Conservation (phyloP, 345 rosid species). For the Barbarea vulgaris region DNA sequence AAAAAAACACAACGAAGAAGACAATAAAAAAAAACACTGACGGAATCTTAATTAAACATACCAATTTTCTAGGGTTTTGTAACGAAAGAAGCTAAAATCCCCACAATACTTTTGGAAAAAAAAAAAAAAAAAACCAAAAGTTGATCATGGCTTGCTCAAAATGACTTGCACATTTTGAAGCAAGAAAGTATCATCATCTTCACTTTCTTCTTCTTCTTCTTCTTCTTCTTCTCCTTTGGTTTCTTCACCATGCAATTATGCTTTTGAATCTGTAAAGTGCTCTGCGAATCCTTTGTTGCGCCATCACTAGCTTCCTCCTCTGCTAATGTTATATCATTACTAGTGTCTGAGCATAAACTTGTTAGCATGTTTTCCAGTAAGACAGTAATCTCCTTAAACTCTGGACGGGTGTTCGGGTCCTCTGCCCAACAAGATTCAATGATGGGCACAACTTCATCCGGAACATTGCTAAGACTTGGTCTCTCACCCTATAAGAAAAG, state of each 20-base stretch:
- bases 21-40: too few relatives aligned
- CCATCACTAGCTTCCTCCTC: neutral
- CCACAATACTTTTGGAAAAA: too few relatives aligned
- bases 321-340: neutral
- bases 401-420: slow-evolving; percentile 57
- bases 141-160: neutral
- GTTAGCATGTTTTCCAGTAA: slow-evolving; percentile 32
- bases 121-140: neutral
- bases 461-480: slow-evolving; percentile 54
- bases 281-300: neutral
- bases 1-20: neutral
- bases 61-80: too few relatives aligned
- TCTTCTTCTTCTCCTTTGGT: slow-evolving; percentile 5
- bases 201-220: slow-evolving; percentile 26
- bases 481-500: slow-evolving; percentile 49
- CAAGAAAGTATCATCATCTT: neutral
- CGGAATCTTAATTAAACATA: too few relatives aligned
- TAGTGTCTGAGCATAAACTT: neutral
- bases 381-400: slow-evolving; percentile 49
- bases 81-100: too few relatives aligned
- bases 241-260: neutral
- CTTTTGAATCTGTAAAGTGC: neutral
- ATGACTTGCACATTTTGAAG: neutral
- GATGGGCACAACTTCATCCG: slow-evolving; percentile 42
- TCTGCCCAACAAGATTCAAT: slow-evolving; percentile 63